These are phyloP conservation scores for Exophiala sp. DNA, from an alignment of 2,329 filamentous ascomycete species.

Conservation along the genomic window DNA sequence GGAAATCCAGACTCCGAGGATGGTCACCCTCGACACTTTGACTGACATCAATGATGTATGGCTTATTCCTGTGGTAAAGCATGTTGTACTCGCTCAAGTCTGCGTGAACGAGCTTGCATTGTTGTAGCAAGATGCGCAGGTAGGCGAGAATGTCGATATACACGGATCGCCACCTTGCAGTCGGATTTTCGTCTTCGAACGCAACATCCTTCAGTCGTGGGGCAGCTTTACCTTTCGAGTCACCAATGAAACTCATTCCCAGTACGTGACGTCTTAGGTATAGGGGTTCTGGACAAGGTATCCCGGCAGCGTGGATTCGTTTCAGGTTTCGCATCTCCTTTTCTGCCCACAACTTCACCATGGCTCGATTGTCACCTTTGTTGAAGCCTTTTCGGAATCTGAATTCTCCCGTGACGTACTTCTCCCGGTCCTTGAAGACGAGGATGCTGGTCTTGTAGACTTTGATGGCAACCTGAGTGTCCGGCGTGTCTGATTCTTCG, in stretches of 20 bases:
- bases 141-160: conserved; percentile 82
- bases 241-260: conserved; percentile 90
- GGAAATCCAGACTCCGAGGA: conserved; percentile 83
- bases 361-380: conserved; percentile 90
- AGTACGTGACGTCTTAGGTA: conserved; percentile 90
- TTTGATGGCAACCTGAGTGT: conserved; percentile 82
- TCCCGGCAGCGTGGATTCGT: conserved; percentile 76
- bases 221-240: conserved; percentile 80
- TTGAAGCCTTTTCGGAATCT: conserved; percentile 87
- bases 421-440: conserved; percentile 95
- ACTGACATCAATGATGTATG: conserved; percentile 96
- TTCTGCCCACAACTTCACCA: conserved; percentile 98
- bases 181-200: conserved; percentile 62
- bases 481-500: conserved; percentile 49
- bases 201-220: conserved; percentile 85
- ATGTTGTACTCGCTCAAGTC: conserved; percentile 99
- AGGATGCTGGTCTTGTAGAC: conserved; percentile 98
- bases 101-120: conserved; percentile 86
- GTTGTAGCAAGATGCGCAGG: conserved; percentile 91
- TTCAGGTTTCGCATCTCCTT: conserved; percentile 96
- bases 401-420: conserved; percentile 92
- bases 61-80: conserved; percentile 74
- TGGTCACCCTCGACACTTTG: conserved; percentile 98
- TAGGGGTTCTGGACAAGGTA: conserved; percentile 86
- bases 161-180: conserved; percentile 69